phyloP scores from a whole-genome alignment of 345 rosid genomes.

The Eucalyptus leucophloia region DNA sequence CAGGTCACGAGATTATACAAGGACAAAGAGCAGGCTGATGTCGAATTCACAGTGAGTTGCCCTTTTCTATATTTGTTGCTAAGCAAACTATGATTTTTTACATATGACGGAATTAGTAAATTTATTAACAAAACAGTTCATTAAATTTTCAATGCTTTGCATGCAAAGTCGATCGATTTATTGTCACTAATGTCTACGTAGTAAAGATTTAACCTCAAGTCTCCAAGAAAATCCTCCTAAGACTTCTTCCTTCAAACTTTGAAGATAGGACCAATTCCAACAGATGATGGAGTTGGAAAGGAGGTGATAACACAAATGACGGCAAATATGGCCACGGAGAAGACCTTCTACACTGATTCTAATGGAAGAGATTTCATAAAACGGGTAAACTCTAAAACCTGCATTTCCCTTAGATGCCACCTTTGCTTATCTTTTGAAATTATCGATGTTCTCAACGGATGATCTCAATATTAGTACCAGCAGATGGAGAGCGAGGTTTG shows the following conservation, averaged over 20 bases:
- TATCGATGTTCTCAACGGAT: background rate
- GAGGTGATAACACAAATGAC: slow-evolving; percentile 65
- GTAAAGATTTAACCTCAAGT: background rate
- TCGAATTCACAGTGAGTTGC: slow-evolving; percentile 71
- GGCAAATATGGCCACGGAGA: slow-evolving; percentile 66
- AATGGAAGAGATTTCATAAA: slow-evolving; percentile 86
- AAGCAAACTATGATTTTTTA: background rate
- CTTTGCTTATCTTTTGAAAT: background rate
- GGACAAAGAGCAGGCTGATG: slow-evolving; percentile 75
- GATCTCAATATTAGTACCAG: background rate
- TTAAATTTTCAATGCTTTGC: background rate
- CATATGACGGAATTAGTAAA: background rate
- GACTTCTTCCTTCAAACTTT: background rate
- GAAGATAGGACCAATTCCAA: slow-evolving; percentile 78
- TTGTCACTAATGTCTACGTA: background rate
- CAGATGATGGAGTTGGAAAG: slow-evolving; percentile 44
- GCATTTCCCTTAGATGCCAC: background rate
- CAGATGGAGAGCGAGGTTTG: background rate
- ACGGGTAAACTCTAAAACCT: slow-evolving; percentile 38
- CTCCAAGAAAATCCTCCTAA: background rate
- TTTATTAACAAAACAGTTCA: background rate
- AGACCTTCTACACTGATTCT: slow-evolving; percentile 60
- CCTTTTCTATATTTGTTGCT: background rate
- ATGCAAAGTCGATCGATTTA: background rate
- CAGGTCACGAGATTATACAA: slow-evolving; percentile 60